Evolutionary conservation across 345 rosid species (phyloP).

Genomic region (Capsella bursapastoris): DNA sequence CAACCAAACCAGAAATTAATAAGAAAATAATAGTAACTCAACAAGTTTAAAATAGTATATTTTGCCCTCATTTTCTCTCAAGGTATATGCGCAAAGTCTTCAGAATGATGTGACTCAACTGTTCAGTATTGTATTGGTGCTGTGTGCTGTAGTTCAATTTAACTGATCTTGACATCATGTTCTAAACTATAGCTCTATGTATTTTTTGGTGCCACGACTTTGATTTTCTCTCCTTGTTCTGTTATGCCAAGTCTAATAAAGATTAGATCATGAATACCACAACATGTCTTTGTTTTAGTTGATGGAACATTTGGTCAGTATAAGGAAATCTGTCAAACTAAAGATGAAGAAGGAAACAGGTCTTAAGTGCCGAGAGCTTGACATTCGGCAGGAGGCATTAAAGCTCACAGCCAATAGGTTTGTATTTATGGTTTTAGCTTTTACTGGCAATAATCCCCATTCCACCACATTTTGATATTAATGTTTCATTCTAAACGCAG

Average conservation of each 20-base stretch:
- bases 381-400: constrained; percentile 95
- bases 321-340: constrained; percentile 83
- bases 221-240: constrained; percentile 23
- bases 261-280: constrained; percentile 28
- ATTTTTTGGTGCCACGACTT: constrained; percentile 25
- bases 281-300: constrained; percentile 56
- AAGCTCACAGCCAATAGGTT: constrained; percentile 99
- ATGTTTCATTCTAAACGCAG: constrained; percentile 50
- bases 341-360: constrained; percentile 88
- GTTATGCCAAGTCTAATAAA: constrained; percentile 11
- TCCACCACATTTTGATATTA: constrained; percentile 17
- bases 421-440: constrained; percentile 36
- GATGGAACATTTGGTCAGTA: constrained; percentile 84
- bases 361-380: constrained; percentile 82
- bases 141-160: constrained; percentile 28
- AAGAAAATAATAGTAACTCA: background rate
- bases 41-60: background rate
- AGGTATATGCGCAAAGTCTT: background rate
- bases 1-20: constrained; percentile 4
- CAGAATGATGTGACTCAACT: background rate
- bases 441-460: background rate
- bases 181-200: constrained; percentile 16
- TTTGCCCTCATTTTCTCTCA: constrained; percentile 10
- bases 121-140: constrained; percentile 29
- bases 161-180: constrained; percentile 18